phyloP scores from a whole-genome alignment of 768 basidiomycete genomes.

The Cyathus striatus region DNA sequence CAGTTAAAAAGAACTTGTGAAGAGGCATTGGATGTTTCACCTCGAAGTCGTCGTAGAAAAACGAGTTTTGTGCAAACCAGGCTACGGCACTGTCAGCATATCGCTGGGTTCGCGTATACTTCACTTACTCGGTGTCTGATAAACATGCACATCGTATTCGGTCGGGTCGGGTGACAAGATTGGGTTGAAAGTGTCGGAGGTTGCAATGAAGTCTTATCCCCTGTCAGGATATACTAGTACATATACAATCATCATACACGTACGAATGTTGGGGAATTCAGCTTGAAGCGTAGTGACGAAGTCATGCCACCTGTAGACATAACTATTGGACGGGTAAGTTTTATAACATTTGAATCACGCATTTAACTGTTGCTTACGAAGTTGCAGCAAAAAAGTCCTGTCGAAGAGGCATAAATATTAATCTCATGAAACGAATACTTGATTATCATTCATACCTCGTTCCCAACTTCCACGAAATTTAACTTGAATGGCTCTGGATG shows the following conservation, averaged over 20 bases:
- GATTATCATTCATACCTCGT: constrained; percentile 33
- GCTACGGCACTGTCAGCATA: too few species aligned
- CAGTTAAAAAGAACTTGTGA: too few species aligned
- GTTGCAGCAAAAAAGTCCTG: constrained; percentile 28
- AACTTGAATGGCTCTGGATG: constrained; percentile 48
- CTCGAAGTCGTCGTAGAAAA: constrained; percentile 32
- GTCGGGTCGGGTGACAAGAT: constrained; percentile 41
- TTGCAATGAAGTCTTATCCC: constrained; percentile 50
- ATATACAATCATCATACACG: constrained; percentile 11
- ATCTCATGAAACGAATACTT: too few species aligned
- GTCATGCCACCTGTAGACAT: constrained; percentile 47
- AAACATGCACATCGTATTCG: constrained; percentile 55
- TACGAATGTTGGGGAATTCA: constrained; percentile 48
- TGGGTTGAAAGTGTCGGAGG: constrained; percentile 37
- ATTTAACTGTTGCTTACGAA: neutral
- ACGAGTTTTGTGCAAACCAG: constrained; percentile 37
- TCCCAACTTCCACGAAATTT: constrained; percentile 49
- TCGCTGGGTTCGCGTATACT: too few species aligned
- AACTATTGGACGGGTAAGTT: constrained; percentile 20
- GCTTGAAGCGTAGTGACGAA: constrained; percentile 39
- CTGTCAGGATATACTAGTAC: neutral
- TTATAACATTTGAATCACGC: neutral
- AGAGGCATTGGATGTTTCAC: too few species aligned
- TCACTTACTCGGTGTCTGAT: constrained; percentile 45
- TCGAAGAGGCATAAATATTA: too few species aligned